Evolutionary conservation across 306 rosid genomes (phyloP), one percentile per base, ranked within the genome.

Genomic region (Fragaria iinumae): DNA sequence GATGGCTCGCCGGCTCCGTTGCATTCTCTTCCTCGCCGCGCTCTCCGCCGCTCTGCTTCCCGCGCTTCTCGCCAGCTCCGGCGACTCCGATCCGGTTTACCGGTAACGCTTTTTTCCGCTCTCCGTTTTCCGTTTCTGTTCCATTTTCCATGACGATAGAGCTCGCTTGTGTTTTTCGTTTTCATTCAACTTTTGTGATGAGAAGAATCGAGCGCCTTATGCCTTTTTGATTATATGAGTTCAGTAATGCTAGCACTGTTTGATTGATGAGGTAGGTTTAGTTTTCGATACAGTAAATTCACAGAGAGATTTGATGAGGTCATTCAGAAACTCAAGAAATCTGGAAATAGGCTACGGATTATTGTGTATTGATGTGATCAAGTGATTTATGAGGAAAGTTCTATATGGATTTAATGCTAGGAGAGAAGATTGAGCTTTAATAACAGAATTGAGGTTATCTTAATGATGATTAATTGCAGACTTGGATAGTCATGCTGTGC

Each of bases 51-150:
- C 53, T 76, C 74, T 84, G 69, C 74, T 86, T 83, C 73, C 62
- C 53, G 76, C 72, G 73, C 73, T 87, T 49, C 39, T 71, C 82
- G 97, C 96, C 27, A 81, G 86, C 72, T 82, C 89, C 57, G 98
- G 98, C 16, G 97, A 90, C 65, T 78, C 90, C 57, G 98, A 93
- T 91, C 97, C 91, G 50, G 67, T 90, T 80, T 93, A 90, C 93
- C 84, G 60, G 98, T 90, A 75, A 27, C 20, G 34, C 6, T 29
- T 62, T 59, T 6, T 16, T 25, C 16, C 79, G 69, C 53, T 23
- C 66, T 25, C 13, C 62, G 3, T 50, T 18, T 38, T 50, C 18
- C 23, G 7, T 0, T 53, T 56, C 21, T 27, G 45, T 21, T 78
- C 32, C 3, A 10, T 17, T 52, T 38, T 55, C 25, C 10, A 5